Percentiles rank a stretch among this genome's conserved stretches.
Conservation (phyloP, 2,329 filamentous ascomycete genomes). For the Tolypocladium ovalisporum region DNA sequence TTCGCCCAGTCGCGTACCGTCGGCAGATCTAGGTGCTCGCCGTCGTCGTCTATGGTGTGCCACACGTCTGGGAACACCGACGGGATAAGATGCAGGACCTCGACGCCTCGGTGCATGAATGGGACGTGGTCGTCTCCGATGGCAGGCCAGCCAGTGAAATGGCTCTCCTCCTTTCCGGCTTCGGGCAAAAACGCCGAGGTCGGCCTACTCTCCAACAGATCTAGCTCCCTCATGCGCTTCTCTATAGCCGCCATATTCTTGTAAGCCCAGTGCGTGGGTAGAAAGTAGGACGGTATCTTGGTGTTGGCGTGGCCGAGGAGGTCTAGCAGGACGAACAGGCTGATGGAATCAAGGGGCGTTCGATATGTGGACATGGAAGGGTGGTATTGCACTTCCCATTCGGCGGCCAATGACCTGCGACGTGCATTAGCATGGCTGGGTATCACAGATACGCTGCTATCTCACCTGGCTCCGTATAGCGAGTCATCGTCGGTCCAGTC, state of each 20-base stretch:
- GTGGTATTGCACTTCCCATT: constrained; percentile 66
- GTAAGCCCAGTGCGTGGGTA: constrained; percentile 91
- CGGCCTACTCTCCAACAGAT: constrained; percentile 51
- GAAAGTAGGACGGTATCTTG: constrained; percentile 73
- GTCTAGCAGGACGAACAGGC: constrained; percentile 84
- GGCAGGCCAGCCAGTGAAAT: constrained; percentile 34
- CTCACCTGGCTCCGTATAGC: constrained; percentile 73
- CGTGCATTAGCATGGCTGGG: not conserved
- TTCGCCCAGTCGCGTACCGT: constrained; percentile 82
- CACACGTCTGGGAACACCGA: constrained; percentile 72
- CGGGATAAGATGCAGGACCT: constrained; percentile 83
- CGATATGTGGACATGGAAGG: constrained; percentile 63
- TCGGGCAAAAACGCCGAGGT: constrained; percentile 53
- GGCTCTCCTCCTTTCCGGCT: constrained; percentile 35
- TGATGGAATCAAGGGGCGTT: constrained; percentile 67
- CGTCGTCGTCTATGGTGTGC: constrained; percentile 80
- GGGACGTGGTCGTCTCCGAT: constrained; percentile 86
- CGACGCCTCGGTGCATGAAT: constrained; percentile 77
- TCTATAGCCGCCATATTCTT: constrained; percentile 64
- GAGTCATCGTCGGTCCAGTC: constrained; percentile 73
- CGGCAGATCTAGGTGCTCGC: constrained; percentile 66
- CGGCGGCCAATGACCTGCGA: constrained; percentile 57
- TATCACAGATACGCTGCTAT: not conserved
- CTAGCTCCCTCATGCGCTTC: constrained; percentile 56
- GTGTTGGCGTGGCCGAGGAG: constrained; percentile 65